These are phyloP conservation scores for Xylariomycetidae sp. DNA, from an alignment of 2,329 filamentous ascomycete species.

Conservation along the genomic window DNA sequence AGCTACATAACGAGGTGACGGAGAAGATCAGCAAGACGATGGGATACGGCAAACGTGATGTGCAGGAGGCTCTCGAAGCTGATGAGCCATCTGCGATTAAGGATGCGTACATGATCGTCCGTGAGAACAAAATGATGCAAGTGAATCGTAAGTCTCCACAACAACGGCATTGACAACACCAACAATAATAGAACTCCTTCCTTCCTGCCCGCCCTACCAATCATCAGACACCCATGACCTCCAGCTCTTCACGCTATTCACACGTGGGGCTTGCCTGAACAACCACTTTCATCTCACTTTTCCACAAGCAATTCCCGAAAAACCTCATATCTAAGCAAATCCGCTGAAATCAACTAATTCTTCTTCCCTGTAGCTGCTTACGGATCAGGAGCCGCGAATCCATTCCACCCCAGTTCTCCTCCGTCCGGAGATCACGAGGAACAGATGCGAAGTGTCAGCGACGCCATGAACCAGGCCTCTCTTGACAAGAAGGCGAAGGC, in stretches of 20 bases:
- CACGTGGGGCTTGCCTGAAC: no score
- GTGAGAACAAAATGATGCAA: constrained; percentile 97
- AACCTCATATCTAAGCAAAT: no score
- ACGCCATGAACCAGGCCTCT: constrained; percentile 39
- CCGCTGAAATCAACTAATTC: no score
- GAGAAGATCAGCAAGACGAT: constrained; percentile 96
- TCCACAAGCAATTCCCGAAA: not conserved
- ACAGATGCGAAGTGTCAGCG: constrained; percentile 52
- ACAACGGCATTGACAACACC: no score
- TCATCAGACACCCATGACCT: not conserved
- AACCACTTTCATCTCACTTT: not conserved
- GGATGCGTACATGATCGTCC: constrained; percentile 95
- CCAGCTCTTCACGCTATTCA: constrained; percentile 2
- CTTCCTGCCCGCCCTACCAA: not conserved
- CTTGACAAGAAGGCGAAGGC: constrained; percentile 11
- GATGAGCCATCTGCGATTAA: constrained; percentile 97
- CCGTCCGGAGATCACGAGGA: constrained; percentile 43
- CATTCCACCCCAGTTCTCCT: constrained; percentile 39
- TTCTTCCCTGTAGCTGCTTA: constrained; percentile 38
- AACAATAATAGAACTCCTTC: no score
- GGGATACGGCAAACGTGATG: constrained; percentile 93
- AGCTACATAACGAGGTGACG: constrained; percentile 86
- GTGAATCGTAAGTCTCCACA: constrained; percentile 86
- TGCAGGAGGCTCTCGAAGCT: constrained; percentile 86
- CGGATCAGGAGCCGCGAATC: constrained; percentile 35